Percentiles rank a stretch among this genome's conserved stretches.
phyloP scores from a whole-genome alignment of 805 yeast species.

The Citeromyces matritensis region DNA sequence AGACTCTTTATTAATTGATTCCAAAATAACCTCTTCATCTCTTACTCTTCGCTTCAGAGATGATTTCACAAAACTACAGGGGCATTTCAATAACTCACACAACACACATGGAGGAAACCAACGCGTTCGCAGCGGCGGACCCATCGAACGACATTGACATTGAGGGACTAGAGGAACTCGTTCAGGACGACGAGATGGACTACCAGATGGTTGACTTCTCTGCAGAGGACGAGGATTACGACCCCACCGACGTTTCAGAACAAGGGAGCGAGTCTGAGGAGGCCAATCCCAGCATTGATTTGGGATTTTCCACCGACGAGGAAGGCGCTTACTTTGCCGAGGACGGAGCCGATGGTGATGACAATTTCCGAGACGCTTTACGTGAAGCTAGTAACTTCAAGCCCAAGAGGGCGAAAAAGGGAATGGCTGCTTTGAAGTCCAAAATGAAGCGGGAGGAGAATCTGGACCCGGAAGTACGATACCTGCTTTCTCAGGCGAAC shows the following conservation, averaged over 20 bases:
- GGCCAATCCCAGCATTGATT: conserved; percentile 1
- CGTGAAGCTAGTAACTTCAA: conserved; percentile 55
- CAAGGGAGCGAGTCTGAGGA: not conserved
- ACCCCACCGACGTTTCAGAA: not conserved
- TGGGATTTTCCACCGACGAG: conserved; percentile 6
- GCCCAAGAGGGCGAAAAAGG: conserved; percentile 24
- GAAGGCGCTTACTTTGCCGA: conserved; percentile 10
- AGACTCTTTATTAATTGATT: no score
- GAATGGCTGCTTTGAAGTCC: conserved; percentile 19
- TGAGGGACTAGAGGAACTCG: conserved; percentile 12
- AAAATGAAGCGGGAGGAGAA: conserved; percentile 25
- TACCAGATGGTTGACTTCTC: conserved; percentile 3
- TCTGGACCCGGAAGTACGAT: conserved; percentile 60
- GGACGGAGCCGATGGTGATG: conserved; percentile 22
- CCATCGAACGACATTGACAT: conserved; percentile 8
- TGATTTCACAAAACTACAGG: conserved; percentile 1
- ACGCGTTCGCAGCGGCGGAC: conserved; percentile 8
- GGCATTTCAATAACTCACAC: not conserved
- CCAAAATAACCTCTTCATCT: no score
- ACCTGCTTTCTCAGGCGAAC: conserved; percentile 56
- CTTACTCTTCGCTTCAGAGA: not conserved
- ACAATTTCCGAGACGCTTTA: conserved; percentile 43
- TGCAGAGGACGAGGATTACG: not conserved
- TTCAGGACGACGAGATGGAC: conserved; percentile 10
- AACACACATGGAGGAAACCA: conserved; percentile 13